A percentile compares a stretch with the other conserved stretches of the same genome.
Evolutionary conservation across 192 early-diverging fungal species (phyloP).

Genomic region (Funneliformis mosseae): DNA sequence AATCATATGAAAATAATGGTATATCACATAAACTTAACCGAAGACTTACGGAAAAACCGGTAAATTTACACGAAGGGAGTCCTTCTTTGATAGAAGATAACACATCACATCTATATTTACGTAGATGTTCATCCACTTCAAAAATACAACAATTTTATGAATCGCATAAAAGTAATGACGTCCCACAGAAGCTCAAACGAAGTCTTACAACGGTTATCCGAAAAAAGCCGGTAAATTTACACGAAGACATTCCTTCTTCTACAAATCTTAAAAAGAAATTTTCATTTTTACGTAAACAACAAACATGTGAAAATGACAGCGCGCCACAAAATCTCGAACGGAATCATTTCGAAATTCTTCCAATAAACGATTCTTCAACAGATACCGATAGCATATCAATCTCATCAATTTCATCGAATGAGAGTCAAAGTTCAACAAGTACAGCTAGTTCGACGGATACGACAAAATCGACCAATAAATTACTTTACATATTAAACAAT

Average conservation of each 20-base stretch:
- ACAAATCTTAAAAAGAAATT: not conserved
- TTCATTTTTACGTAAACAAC: not conserved
- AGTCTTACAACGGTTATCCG: not conserved
- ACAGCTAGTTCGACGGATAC: no score
- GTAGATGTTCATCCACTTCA: not conserved
- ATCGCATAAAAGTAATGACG: not conserved
- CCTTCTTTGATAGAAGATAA: no score
- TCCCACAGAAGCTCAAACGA: not conserved
- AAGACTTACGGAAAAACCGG: not conserved
- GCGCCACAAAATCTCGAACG: not conserved
- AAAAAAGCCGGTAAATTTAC: not conserved
- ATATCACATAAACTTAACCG: not conserved
- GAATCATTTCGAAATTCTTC: not conserved
- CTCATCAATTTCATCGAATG: no score
- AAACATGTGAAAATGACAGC: not conserved
- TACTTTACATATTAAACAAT: no score
- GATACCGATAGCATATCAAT: no score
- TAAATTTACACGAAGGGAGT: no score
- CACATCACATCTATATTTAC: not conserved
- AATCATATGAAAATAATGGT: not conserved
- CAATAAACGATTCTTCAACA: no score
- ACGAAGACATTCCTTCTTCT: no score
- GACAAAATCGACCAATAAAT: no score
- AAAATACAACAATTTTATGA: not conserved
- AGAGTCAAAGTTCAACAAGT: no score